Conservation (phyloP, 331 rosid genomes). For the Quercus tomentella region DNA sequence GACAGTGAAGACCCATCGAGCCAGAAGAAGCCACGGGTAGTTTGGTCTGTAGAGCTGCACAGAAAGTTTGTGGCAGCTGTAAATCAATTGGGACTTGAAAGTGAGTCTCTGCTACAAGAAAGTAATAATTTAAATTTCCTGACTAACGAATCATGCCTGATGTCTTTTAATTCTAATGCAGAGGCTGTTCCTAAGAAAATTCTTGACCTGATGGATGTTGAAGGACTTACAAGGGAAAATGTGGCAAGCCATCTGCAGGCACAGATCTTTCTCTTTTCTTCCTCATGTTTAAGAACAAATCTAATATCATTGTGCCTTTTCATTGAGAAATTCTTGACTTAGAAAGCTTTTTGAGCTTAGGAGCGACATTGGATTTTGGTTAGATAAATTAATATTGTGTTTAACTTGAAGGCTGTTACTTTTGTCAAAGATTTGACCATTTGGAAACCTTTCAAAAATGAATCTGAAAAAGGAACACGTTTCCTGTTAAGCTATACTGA, state of each 20-base stretch:
- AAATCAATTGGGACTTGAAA: constrained; percentile 67
- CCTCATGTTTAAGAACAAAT: neutral
- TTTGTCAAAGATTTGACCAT: neutral
- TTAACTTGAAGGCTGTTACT: neutral
- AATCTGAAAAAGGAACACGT: neutral
- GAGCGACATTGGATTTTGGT: neutral
- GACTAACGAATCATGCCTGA: neutral
- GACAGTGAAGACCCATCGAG: constrained; percentile 52
- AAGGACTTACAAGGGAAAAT: constrained; percentile 86
- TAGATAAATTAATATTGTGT: neutral
- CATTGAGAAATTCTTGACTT: neutral
- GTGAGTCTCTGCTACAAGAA: constrained; percentile 41
- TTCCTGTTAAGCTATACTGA: neutral
- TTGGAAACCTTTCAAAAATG: neutral
- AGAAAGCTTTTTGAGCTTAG: neutral
- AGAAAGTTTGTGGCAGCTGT: constrained; percentile 81
- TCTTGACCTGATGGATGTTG: constrained; percentile 86
- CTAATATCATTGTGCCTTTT: neutral
- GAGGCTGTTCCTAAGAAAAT: constrained; percentile 96
- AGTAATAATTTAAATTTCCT: neutral
- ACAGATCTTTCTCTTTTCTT: constrained; percentile 17
- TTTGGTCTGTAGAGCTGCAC: constrained; percentile 80
- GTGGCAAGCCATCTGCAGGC: constrained; percentile 98
- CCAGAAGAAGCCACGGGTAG: constrained; percentile 77
- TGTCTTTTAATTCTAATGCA: constrained; percentile 31